phyloP scores from a whole-genome alignment of 2,329 filamentous ascomycete species.

The Leptodontidium sp. region DNA sequence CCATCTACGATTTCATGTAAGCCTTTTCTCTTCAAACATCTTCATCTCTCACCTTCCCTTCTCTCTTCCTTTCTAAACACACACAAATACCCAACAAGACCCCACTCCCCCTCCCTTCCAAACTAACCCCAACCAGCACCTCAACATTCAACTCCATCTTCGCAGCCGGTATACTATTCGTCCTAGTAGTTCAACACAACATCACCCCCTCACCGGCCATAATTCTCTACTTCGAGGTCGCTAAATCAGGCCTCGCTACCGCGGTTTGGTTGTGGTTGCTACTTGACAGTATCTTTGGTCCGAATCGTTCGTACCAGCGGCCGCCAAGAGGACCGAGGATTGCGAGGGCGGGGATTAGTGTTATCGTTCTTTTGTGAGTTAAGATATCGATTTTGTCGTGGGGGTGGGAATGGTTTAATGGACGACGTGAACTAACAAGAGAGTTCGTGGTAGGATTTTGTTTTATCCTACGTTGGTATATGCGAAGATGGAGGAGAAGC shows the following conservation, averaged over 20 bases:
- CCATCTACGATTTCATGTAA: slow-evolving; percentile 33
- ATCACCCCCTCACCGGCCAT: slow-evolving; percentile 15
- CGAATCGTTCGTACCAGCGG: background rate
- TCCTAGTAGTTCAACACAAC: slow-evolving; percentile 35
- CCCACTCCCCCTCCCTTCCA: background rate
- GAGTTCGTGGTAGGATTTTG: slow-evolving; percentile 20
- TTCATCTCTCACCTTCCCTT: background rate
- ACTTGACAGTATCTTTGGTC: slow-evolving; percentile 32
- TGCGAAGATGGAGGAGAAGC: slow-evolving; percentile 25
- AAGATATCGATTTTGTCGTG: no score
- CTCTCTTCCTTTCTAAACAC: no score
- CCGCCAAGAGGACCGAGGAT: slow-evolving; percentile 24
- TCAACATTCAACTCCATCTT: slow-evolving; percentile 32
- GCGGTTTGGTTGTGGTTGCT: slow-evolving; percentile 38
- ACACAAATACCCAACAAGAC: background rate
- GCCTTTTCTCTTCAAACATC: background rate
- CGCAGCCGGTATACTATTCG: slow-evolving; percentile 36
- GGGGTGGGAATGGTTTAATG: no score
- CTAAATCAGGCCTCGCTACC: slow-evolving; percentile 35
- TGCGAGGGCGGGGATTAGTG: slow-evolving; percentile 30
- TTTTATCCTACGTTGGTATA: slow-evolving; percentile 36
- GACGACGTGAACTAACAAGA: background rate
- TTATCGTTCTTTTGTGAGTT: slow-evolving; percentile 38
- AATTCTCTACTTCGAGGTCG: slow-evolving; percentile 32
- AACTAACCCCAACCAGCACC: slow-evolving; percentile 10